Percentiles rank a stretch among this genome's conserved stretches.
These are phyloP conservation scores for Sugiyamaella novakii DNA, from an alignment of 1,139 yeast species.

Conservation along the genomic window DNA sequence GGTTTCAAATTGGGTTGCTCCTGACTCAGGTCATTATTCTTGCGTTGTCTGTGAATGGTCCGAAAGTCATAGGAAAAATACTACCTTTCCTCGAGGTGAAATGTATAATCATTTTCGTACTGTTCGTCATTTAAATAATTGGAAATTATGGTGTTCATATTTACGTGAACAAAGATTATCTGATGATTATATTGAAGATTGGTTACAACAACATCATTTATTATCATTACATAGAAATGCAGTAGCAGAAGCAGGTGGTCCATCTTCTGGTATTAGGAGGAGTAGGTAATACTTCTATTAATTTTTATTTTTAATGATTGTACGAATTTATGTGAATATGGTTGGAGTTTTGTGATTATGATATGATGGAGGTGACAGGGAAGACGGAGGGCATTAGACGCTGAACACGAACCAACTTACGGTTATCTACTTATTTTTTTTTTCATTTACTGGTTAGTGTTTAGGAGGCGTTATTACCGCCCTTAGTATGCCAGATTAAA, in stretches of 20 bases:
- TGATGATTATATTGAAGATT: slow-evolving; percentile 38
- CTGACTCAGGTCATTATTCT: slow-evolving; percentile 12
- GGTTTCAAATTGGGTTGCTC: slow-evolving; percentile 17
- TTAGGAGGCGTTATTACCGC: too few relatives aligned
- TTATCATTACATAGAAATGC: slow-evolving; percentile 31
- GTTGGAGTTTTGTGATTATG: background rate
- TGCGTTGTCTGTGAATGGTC: slow-evolving; percentile 37
- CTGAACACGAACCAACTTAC: too few relatives aligned
- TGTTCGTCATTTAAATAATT: slow-evolving; percentile 33
- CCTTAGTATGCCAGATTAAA: too few relatives aligned
- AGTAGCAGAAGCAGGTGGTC: slow-evolving; percentile 26
- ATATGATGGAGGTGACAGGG: too few relatives aligned
- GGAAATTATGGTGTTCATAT: slow-evolving; percentile 35
- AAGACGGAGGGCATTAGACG: too few relatives aligned
- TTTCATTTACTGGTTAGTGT: too few relatives aligned
- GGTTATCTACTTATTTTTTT: too few relatives aligned
- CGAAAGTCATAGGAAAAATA: slow-evolving; percentile 29
- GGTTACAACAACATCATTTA: slow-evolving; percentile 37
- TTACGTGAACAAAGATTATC: slow-evolving; percentile 35
- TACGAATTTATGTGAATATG: slow-evolving; percentile 3
- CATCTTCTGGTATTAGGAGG: slow-evolving; percentile 7
- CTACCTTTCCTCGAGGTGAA: slow-evolving; percentile 21
- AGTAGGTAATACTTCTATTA: background rate
- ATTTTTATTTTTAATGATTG: slow-evolving; percentile 1
- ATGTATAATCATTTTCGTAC: slow-evolving; percentile 35